Evolutionary conservation across 495 filamentous ascomycete genomes (phyloP).

Genomic region (Aspergillus biplanus): DNA sequence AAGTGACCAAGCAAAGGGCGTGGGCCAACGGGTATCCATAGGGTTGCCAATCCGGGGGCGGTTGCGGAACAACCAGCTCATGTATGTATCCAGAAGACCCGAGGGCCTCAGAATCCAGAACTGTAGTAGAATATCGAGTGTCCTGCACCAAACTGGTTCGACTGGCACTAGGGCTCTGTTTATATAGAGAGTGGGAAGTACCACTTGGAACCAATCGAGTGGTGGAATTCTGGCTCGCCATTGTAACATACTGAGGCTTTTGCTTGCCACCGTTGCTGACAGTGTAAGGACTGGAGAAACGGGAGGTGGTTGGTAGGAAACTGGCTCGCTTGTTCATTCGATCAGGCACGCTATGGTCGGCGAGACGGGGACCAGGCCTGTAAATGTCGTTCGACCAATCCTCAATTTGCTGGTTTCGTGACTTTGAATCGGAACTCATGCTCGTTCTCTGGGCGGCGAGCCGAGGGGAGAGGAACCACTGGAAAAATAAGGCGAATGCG

Average conservation of each 20-base stretch:
- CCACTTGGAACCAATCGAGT: slow-evolving; percentile 70
- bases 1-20: slow-evolving; percentile 90
- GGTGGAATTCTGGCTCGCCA: slow-evolving; percentile 89
- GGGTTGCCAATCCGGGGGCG: slow-evolving; percentile 95
- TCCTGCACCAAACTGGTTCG: slow-evolving; percentile 58
- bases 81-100: slow-evolving; percentile 95
- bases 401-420: slow-evolving; percentile 91
- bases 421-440: slow-evolving; percentile 67
- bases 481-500: slow-evolving; percentile 84
- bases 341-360: slow-evolving; percentile 66
- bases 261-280: slow-evolving; percentile 59
- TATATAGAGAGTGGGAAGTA: slow-evolving; percentile 64
- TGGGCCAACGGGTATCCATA: slow-evolving; percentile 96
- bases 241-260: slow-evolving; percentile 75
- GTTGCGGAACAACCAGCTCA: slow-evolving; percentile 93
- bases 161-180: slow-evolving; percentile 54
- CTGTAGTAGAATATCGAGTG: slow-evolving; percentile 54
- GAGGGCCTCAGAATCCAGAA: slow-evolving; percentile 67
- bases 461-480: slow-evolving; percentile 88
- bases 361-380: slow-evolving; percentile 78
- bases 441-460: slow-evolving; percentile 81
- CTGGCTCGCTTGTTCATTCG: slow-evolving; percentile 80
- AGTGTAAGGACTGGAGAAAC: slow-evolving; percentile 93
- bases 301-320: slow-evolving; percentile 79
- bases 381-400: slow-evolving; percentile 99